Percentiles rank a stretch among this genome's conserved stretches.
Evolutionary conservation across 108 stramenopile genomes (phyloP).

Genomic region (Pseudonitzschia pungens): DNA sequence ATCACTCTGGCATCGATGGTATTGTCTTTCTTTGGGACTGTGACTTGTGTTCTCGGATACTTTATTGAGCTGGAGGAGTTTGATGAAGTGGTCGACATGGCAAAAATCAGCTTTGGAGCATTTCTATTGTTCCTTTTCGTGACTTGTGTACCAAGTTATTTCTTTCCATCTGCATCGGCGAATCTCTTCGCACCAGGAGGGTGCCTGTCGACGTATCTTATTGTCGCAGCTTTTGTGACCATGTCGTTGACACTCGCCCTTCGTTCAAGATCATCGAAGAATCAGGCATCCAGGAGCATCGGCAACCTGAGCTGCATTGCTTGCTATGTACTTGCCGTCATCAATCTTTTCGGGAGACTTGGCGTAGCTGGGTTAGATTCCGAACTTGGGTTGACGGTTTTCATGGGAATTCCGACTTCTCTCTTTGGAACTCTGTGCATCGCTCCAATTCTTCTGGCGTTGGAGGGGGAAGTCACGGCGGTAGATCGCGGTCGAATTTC

Average conservation of each 20-base stretch:
- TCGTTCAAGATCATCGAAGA: conserved; percentile 47
- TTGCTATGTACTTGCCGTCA: conserved; percentile 53
- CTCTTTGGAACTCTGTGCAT: conserved; percentile 62
- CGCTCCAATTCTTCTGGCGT: conserved; percentile 56
- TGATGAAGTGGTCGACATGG: conserved; percentile 65
- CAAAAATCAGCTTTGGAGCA: conserved; percentile 55
- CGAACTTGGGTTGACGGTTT: conserved; percentile 44
- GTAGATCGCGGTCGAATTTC: conserved; percentile 40
- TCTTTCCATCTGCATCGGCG: conserved; percentile 37
- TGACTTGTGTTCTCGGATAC: conserved; percentile 69
- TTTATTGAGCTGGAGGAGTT: conserved; percentile 69
- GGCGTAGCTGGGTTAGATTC: conserved; percentile 73
- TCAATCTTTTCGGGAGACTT: conserved; percentile 61
- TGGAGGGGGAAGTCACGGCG: conserved; percentile 67
- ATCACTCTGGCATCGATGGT: conserved; percentile 62
- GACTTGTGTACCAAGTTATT: conserved; percentile 36
- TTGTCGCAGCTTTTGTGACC: conserved; percentile 47
- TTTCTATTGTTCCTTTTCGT: conserved; percentile 53
- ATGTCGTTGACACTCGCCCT: conserved; percentile 53
- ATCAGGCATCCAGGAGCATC: conserved; percentile 50
- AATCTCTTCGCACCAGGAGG: conserved; percentile 71
- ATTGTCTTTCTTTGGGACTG: conserved; percentile 72
- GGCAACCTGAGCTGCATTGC: conserved; percentile 63
- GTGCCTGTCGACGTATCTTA: conserved; percentile 73
- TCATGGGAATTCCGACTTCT: conserved; percentile 64